Percentiles rank a stretch among this genome's conserved stretches.
These are phyloP conservation scores for Dendrobium chrysotoxum DNA, from an alignment of 106 monocot genomes.

Conservation along the genomic window DNA sequence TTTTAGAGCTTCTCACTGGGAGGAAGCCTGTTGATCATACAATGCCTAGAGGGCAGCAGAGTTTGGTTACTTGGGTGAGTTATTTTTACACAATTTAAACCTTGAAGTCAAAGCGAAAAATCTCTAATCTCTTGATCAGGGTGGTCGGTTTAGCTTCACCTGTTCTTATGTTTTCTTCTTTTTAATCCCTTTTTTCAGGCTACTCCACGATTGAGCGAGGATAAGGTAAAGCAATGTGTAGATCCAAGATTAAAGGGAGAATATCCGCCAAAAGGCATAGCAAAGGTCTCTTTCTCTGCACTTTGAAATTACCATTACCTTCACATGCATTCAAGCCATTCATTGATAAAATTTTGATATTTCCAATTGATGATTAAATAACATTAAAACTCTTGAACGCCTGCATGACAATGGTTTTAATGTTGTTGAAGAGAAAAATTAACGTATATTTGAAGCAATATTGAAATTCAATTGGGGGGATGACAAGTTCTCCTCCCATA, in stretches of 20 bases:
- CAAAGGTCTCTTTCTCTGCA: slow-evolving; percentile 11
- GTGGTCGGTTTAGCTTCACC: background rate
- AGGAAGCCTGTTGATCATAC: slow-evolving; percentile 26
- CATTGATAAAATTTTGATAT: no score
- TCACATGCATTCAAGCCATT: no score
- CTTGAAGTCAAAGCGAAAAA: background rate
- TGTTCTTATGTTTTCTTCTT: background rate
- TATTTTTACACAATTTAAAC: background rate
- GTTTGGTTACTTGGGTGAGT: slow-evolving; percentile 24
- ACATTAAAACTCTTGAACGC: no score
- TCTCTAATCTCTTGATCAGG: background rate
- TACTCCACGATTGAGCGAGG: slow-evolving; percentile 48
- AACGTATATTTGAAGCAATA: no score
- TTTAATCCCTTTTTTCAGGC: slow-evolving; percentile 13
- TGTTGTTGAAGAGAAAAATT: no score
- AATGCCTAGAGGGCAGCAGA: slow-evolving; percentile 20
- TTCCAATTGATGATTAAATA: no score
- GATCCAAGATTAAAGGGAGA: slow-evolving; percentile 47
- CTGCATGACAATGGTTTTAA: no score
- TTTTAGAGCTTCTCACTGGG: slow-evolving; percentile 22
- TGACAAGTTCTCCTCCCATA: no score
- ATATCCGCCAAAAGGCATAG: slow-evolving; percentile 31
- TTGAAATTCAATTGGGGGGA: no score
- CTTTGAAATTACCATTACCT: no score
- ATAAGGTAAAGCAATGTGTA: slow-evolving; percentile 45